phyloP scores from a whole-genome alignment of 2,329 filamentous ascomycete species.

The Fusarium coicis region DNA sequence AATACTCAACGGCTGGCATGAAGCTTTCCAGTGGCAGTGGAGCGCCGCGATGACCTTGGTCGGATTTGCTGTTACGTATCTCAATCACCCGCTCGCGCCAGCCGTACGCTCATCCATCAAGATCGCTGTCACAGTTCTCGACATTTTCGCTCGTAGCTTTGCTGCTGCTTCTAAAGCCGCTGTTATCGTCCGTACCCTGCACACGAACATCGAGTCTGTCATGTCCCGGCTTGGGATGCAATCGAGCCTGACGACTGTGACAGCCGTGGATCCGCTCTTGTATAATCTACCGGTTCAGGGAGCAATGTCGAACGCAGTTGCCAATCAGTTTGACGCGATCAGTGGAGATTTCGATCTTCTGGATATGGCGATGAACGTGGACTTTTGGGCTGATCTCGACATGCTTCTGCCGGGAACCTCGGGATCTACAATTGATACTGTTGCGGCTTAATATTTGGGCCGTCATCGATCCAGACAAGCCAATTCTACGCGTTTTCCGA shows the following conservation, averaged over 20 bases:
- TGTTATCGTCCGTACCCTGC: not conserved
- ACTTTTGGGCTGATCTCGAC: slow-evolving; percentile 18
- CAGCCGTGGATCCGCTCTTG: not conserved
- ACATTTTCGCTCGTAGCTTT: slow-evolving; percentile 2
- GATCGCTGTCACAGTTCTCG: not conserved
- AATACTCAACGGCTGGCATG: slow-evolving; percentile 12
- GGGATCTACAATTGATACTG: not conserved
- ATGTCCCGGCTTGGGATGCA: not conserved
- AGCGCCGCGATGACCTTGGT: slow-evolving; percentile 10
- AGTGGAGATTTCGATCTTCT: slow-evolving; percentile 13
- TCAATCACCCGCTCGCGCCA: not conserved
- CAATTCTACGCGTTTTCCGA: rapidly evolving
- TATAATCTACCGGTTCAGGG: rapidly evolving
- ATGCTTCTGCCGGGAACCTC: not conserved
- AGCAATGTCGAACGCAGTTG: rapidly evolving
- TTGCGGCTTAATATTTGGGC: not conserved
- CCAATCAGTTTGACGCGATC: not conserved
- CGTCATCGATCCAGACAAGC: rapidly evolving
- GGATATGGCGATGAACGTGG: slow-evolving; percentile 14
- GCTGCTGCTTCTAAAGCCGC: slow-evolving; percentile 8
- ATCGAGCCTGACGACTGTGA: rapidly evolving
- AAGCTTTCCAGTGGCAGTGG: slow-evolving; percentile 22
- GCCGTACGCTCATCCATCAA: not conserved
- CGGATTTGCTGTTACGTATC: not conserved
- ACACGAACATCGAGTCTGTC: slow-evolving; percentile 11